Evolutionary conservation across 176 grass and related monocot species (phyloP).

Genomic region (Sorghum bicolor): Sorghum_bicolor_NCBIv3 NC_012870.2:21213501-21214000

Average conservation of each 20-base stretch:
- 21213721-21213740: neutral
- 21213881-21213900: slow-evolving; percentile 72
- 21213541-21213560: neutral
- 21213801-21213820: neutral
- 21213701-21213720: neutral
- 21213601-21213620: neutral
- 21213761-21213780: neutral
- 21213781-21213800: neutral
- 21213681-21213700: neutral
- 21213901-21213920: slow-evolving; percentile 84
- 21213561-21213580: neutral
- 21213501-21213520: neutral
- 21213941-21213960: slow-evolving; percentile 72
- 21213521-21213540: neutral
- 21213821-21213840: slow-evolving; percentile 82
- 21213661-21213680: neutral
- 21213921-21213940: slow-evolving; percentile 84
- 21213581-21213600: neutral
- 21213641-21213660: neutral
- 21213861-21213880: slow-evolving; percentile 76
- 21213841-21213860: slow-evolving; percentile 86
- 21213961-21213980: slow-evolving; percentile 91
- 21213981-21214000: slow-evolving; percentile 6
- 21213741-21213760: neutral
- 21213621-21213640: neutral